Conservation (phyloP, 1,284 basidiomycete species). For the Boletus semigastroideus region DNA sequence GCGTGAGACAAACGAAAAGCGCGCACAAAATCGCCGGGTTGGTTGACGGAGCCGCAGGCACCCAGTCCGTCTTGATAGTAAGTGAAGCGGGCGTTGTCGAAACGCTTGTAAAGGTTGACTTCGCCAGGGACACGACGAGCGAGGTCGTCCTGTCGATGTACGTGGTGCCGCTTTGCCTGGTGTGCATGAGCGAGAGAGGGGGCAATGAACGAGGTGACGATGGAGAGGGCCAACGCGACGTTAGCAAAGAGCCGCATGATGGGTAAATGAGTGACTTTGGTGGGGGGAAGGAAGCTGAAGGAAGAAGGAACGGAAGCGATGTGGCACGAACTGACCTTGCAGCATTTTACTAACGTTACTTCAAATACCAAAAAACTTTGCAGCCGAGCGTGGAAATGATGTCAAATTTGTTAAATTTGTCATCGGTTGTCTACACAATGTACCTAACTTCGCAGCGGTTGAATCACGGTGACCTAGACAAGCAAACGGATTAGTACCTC, state of each 20-base stretch:
- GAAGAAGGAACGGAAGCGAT: neutral
- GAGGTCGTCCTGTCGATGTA: constrained; percentile 26
- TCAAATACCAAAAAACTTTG: no score
- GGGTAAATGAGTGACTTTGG: constrained; percentile 26
- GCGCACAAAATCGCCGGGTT: constrained; percentile 28
- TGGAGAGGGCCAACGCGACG: constrained; percentile 20
- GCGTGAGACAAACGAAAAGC: neutral
- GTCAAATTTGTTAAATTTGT: no score
- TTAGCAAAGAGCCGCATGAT: constrained; percentile 26
- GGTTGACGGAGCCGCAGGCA: constrained; percentile 23
- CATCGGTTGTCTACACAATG: no score
- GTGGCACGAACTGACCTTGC: neutral
- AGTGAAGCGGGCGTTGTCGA: constrained; percentile 26
- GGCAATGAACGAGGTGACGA: constrained; percentile 17
- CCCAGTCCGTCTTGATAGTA: constrained; percentile 32
- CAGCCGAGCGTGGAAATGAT: no score
- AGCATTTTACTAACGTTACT: no score
- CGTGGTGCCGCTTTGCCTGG: constrained; percentile 23
- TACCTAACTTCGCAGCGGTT: constrained; percentile 31
- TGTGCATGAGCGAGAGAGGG: constrained; percentile 24
- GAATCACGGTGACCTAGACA: constrained; percentile 35
- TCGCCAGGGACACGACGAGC: constrained; percentile 25
- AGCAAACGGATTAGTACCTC: constrained; percentile 3
- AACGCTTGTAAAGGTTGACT: constrained; percentile 26
- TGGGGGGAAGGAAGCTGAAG: constrained; percentile 4